These are phyloP conservation scores for Gloeopeniophorella convolvens DNA, from an alignment of 768 basidiomycete species.

Conservation along the genomic window DNA sequence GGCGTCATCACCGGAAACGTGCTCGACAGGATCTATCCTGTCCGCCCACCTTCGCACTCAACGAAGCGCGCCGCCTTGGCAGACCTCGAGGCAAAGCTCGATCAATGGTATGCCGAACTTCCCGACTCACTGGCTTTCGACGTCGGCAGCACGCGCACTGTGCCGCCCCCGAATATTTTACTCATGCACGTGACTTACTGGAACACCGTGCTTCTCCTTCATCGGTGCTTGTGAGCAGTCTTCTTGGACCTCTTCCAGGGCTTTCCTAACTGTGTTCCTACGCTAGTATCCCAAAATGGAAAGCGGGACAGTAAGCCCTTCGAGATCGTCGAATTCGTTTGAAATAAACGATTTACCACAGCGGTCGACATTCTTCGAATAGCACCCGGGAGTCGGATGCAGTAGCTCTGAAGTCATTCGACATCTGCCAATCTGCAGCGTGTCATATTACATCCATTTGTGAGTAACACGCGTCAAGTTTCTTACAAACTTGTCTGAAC, in stretches of 20 bases:
- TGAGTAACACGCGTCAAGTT: constrained; percentile 23
- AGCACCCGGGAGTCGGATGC: constrained; percentile 30
- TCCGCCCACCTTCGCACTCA: constrained; percentile 41
- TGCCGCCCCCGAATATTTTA: constrained; percentile 60
- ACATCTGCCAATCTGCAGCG: constrained; percentile 69
- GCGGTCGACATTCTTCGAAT: constrained; percentile 7
- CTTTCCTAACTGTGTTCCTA: constrained; percentile 13
- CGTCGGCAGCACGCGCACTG: constrained; percentile 42
- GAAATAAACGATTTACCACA: neutral
- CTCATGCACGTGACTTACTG: constrained; percentile 72
- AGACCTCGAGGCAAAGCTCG: constrained; percentile 57
- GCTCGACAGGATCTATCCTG: constrained; percentile 63
- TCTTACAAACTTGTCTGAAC: neutral
- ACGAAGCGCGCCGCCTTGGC: constrained; percentile 45
- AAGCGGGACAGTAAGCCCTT: constrained; percentile 38
- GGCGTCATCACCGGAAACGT: constrained; percentile 64
- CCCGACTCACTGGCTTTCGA: constrained; percentile 60
- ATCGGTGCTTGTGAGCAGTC: constrained; percentile 69
- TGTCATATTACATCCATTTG: constrained; percentile 62
- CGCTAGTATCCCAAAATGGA: constrained; percentile 65
- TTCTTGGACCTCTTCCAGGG: neutral
- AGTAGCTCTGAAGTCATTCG: constrained; percentile 59
- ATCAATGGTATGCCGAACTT: constrained; percentile 68
- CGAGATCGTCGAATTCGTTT: neutral
- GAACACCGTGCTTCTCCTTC: constrained; percentile 64